phyloP scores from a whole-genome alignment of 257 asterid species.

The Solanum rostratum region DNA sequence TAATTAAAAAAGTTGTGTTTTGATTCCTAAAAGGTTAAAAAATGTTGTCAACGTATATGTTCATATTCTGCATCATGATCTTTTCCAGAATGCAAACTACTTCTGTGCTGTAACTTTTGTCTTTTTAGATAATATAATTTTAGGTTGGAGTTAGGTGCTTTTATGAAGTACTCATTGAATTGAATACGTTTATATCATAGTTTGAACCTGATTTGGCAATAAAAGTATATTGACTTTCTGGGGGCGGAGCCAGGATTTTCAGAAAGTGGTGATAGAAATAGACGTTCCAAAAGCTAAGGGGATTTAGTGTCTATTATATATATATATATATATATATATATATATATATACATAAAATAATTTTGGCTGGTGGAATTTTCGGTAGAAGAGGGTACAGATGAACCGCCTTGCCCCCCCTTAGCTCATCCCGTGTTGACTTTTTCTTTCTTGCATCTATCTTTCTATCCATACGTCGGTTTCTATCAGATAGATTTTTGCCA shows the following conservation, averaged over 20 bases:
- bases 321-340: neutral
- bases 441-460: neutral
- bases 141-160: neutral
- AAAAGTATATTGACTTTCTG: neutral
- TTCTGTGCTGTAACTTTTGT: neutral
- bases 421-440: neutral
- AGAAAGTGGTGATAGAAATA: neutral
- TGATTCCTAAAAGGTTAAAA: neutral
- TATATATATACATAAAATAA: neutral
- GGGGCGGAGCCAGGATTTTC: neutral
- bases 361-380: neutral
- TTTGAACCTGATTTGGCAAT: neutral
- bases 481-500: neutral
- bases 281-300: neutral
- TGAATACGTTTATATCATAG: neutral
- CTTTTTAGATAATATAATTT: neutral
- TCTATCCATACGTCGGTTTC: neutral
- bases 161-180: neutral
- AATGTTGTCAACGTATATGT: too few species aligned
- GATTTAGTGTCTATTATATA: neutral
- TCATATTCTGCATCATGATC: neutral
- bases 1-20: neutral
- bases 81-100: neutral
- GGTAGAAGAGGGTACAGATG: neutral
- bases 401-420: neutral